Percentiles rank a stretch among this genome's conserved stretches.
phyloP scores from a whole-genome alignment of 192 early-diverging fungal genomes.

The Coemansia aciculifera region DNA sequence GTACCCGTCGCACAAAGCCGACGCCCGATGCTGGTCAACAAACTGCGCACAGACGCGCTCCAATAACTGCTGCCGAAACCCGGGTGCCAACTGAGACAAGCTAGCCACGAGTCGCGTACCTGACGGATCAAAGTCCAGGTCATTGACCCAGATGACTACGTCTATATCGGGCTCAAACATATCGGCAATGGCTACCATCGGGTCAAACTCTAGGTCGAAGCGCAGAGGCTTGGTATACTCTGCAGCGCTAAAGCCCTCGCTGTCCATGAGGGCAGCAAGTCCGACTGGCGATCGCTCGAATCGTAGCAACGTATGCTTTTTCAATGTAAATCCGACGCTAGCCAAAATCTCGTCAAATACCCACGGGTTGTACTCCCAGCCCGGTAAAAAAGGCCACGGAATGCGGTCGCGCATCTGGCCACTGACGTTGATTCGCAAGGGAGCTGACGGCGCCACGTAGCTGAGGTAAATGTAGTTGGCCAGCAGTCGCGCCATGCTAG shows the following conservation, averaged over 20 bases:
- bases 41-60: conserved; percentile 51
- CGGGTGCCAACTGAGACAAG: conserved; percentile 27
- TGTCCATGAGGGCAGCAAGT: conserved; percentile 31
- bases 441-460: conserved; percentile 67
- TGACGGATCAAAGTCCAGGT: conserved; percentile 30
- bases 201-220: conserved; percentile 35
- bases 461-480: conserved; percentile 77
- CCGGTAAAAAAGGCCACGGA: conserved; percentile 64
- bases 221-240: conserved; percentile 36
- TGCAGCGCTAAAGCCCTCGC: conserved; percentile 9
- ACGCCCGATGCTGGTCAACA: conserved; percentile 28
- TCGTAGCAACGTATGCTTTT: conserved; percentile 69
- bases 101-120: conserved; percentile 25
- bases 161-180: conserved; percentile 52
- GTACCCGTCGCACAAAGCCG: conserved; percentile 49
- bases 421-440: conserved; percentile 73
- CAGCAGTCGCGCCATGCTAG: conserved; percentile 52
- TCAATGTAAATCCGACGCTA: conserved; percentile 73
- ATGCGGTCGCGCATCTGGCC: conserved; percentile 71
- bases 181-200: conserved; percentile 44
- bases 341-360: conserved; percentile 84
- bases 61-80: conserved; percentile 49
- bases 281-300: conserved; percentile 65
- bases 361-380: conserved; percentile 59
- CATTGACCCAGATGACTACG: conserved; percentile 57